Percentiles rank a stretch among this genome's conserved stretches.
These are phyloP conservation scores for Hypoxylon trugodes DNA, from an alignment of 495 filamentous ascomycete genomes.

Conservation along the genomic window DNA sequence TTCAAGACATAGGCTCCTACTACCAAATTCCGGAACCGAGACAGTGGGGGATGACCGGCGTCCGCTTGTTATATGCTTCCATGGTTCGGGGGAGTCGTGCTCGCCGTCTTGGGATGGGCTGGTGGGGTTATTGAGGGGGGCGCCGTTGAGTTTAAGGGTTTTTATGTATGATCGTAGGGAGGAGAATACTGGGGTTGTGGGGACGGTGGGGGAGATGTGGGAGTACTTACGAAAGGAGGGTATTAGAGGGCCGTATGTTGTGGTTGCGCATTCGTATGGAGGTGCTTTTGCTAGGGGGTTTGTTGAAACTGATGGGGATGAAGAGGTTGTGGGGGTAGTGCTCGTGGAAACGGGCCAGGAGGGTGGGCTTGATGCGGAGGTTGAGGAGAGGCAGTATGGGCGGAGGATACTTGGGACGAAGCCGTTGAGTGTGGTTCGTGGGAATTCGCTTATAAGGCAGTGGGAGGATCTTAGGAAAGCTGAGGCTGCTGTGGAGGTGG, in stretches of 20 bases:
- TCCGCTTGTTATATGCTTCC: conserved; percentile 54
- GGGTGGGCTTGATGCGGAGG: conserved; percentile 47
- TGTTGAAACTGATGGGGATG: conserved; percentile 31
- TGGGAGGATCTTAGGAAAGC: conserved; percentile 28
- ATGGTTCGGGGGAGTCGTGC: conserved; percentile 56
- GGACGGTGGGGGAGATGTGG: conserved; percentile 25
- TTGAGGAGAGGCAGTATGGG: conserved; percentile 54
- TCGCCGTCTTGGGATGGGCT: conserved; percentile 55
- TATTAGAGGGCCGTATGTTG: conserved; percentile 50
- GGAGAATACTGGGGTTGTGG: conserved; percentile 24
- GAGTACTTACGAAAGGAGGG: conserved; percentile 34
- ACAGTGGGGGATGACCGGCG: background rate
- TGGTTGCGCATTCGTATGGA: conserved; percentile 63
- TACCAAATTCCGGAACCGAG: background rate
- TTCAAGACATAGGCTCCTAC: conserved; percentile 2
- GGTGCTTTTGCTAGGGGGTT: conserved; percentile 60
- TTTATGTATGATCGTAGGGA: conserved; percentile 54
- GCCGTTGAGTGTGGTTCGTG: conserved; percentile 45
- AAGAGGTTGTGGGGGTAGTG: conserved; percentile 29
- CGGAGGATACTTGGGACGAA: conserved; percentile 42
- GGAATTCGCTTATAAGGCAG: conserved; percentile 28
- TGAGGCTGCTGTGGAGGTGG: conserved; percentile 2
- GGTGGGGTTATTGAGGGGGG: conserved; percentile 38
- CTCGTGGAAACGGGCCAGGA: conserved; percentile 53
- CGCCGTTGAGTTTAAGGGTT: conserved; percentile 39